Evolutionary conservation across 345 rosid species (phyloP).

Genomic region (Brassica napus): Da-Ae NC_063444.1:3521001-3521500

Average conservation of each 20-base stretch:
- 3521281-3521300: conserved; percentile 6
- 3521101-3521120: conserved; percentile 4
- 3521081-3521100: conserved; percentile 8
- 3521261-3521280: not conserved
- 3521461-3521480: conserved; percentile 58
- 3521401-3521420: not conserved
- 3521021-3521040: conserved; percentile 78
- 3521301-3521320: conserved; percentile 24
- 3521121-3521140: not conserved
- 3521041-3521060: conserved; percentile 87
- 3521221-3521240: conserved; percentile 20
- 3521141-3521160: not conserved
- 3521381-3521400: conserved; percentile 13
- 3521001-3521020: conserved; percentile 94
- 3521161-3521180: conserved; percentile 3
- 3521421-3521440: conserved; percentile 58
- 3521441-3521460: conserved; percentile 71
- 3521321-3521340: conserved; percentile 20
- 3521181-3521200: too few species aligned
- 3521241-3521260: not conserved
- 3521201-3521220: conserved; percentile 4
- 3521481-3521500: conserved; percentile 77
- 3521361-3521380: conserved; percentile 24
- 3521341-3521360: conserved; percentile 12
- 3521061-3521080: conserved; percentile 42